These are phyloP conservation scores for Pythium rhizo-oryzae DNA, from an alignment of 352 stramenopile species.

Conservation along the genomic window DNA sequence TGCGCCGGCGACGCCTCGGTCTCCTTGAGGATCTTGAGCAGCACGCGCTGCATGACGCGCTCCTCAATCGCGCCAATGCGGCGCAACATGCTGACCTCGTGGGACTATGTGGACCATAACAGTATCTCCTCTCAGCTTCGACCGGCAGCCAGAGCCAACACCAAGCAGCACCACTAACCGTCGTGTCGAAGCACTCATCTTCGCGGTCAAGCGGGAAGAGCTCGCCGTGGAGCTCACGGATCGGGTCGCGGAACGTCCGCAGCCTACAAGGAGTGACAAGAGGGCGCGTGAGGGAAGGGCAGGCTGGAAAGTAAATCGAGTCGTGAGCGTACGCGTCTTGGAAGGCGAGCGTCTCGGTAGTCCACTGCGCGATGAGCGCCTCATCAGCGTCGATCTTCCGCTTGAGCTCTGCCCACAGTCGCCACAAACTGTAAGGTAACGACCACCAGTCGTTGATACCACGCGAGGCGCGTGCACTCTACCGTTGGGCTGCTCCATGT, in stretches of 20 bases:
- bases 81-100: constrained; percentile 46
- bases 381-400: constrained; percentile 51
- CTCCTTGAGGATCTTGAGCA: constrained; percentile 60
- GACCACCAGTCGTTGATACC: no score
- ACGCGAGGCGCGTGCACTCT: not conserved
- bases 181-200: constrained; percentile 46
- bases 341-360: constrained; percentile 49
- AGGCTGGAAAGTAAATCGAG: no score
- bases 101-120: constrained; percentile 17
- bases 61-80: constrained; percentile 64
- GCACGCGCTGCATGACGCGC: constrained; percentile 65
- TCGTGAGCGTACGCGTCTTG: constrained; percentile 45
- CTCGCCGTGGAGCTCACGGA: constrained; percentile 54
- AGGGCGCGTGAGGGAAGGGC: no score
- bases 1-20: constrained; percentile 24
- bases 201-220: constrained; percentile 46
- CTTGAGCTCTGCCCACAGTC: constrained; percentile 42
- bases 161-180: constrained; percentile 23
- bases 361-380: constrained; percentile 50
- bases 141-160: not conserved
- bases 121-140: not conserved
- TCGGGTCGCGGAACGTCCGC: constrained; percentile 52
- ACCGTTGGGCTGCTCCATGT: constrained; percentile 53
- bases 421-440: not conserved
- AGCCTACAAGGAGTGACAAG: constrained; percentile 30